Conservation (phyloP, 495 filamentous ascomycete species). For the Penicillium alfredii region DNA sequence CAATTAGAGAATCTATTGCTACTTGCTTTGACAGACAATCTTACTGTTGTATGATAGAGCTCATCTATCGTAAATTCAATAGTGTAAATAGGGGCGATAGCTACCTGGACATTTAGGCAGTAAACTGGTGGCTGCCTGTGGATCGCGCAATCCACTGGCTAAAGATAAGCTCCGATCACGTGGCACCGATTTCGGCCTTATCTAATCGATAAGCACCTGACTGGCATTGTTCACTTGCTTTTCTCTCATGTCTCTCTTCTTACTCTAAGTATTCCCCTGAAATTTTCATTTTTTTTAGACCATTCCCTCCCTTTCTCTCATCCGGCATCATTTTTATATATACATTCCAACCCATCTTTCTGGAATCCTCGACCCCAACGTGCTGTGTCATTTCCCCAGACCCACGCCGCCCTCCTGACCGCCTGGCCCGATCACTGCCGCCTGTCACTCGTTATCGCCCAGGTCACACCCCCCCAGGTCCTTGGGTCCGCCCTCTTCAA, state of each 20-base stretch:
- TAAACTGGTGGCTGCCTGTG: slow-evolving; percentile 1
- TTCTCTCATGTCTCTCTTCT: neutral
- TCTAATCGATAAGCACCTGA: slow-evolving; percentile 22
- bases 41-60: neutral
- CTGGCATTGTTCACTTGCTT: neutral
- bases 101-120: neutral
- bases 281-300: too few relatives aligned
- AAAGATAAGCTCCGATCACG: slow-evolving; percentile 10
- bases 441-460: slow-evolving; percentile 33
- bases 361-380: neutral
- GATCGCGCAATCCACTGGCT: slow-evolving; percentile 2
- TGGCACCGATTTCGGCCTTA: slow-evolving; percentile 16
- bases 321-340: neutral
- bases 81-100: too few relatives aligned
- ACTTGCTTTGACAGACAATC: too few relatives aligned
- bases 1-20: too few relatives aligned
- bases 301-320: neutral
- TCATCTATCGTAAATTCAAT: neutral
- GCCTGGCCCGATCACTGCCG: slow-evolving; percentile 25
- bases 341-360: neutral
- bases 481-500: slow-evolving; percentile 18
- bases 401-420: slow-evolving; percentile 34
- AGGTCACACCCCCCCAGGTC: slow-evolving; percentile 34
- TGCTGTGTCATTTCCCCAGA: neutral
- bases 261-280: neutral